Percentiles rank a stretch among this genome's conserved stretches.
These are phyloP conservation scores for Hemisphaericaspora subhashii DNA, from an alignment of 1,139 yeast species.

Conservation along the genomic window DNA sequence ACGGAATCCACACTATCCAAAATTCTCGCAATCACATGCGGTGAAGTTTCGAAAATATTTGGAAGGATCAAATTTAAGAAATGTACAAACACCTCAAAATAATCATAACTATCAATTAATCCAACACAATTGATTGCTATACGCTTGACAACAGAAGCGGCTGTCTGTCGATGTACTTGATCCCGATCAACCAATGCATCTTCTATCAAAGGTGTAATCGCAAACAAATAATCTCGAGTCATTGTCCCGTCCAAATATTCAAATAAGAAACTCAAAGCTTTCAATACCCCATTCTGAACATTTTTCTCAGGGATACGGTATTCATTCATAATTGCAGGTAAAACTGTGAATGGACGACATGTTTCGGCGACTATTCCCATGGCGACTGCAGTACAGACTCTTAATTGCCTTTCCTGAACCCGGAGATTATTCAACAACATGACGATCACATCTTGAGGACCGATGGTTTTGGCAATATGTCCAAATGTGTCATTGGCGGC, in stretches of 20 bases:
- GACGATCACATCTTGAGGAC: conserved; percentile 92
- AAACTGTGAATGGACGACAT: conserved; percentile 89
- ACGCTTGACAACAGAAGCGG: conserved; percentile 84
- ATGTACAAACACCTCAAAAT: conserved; percentile 53
- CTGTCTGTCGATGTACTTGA: conserved; percentile 92
- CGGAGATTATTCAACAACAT: conserved; percentile 80
- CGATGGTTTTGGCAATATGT: conserved; percentile 85
- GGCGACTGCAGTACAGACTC: conserved; percentile 98
- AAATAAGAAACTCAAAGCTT: conserved; percentile 89
- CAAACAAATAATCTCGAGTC: conserved; percentile 80
- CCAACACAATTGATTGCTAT: conserved; percentile 82
- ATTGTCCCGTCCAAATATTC: conserved; percentile 80
- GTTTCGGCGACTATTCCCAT: conserved; percentile 95
- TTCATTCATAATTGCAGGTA: conserved; percentile 97
- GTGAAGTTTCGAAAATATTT: conserved; percentile 88
- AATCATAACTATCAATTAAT: conserved; percentile 65
- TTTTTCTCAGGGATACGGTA: conserved; percentile 89
- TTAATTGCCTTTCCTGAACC: conserved; percentile 92
- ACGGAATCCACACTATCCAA: conserved; percentile 80
- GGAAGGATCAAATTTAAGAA: conserved; percentile 76
- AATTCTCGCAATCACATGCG: conserved; percentile 85
- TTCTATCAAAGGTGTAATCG: conserved; percentile 77
- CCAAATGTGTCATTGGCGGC: conserved; percentile 95
- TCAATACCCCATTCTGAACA: conserved; percentile 93
- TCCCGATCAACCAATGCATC: conserved; percentile 93